phyloP scores from a whole-genome alignment of 225 moss, liverwort and hornwort species.

The Climacium dendroides region DNA sequence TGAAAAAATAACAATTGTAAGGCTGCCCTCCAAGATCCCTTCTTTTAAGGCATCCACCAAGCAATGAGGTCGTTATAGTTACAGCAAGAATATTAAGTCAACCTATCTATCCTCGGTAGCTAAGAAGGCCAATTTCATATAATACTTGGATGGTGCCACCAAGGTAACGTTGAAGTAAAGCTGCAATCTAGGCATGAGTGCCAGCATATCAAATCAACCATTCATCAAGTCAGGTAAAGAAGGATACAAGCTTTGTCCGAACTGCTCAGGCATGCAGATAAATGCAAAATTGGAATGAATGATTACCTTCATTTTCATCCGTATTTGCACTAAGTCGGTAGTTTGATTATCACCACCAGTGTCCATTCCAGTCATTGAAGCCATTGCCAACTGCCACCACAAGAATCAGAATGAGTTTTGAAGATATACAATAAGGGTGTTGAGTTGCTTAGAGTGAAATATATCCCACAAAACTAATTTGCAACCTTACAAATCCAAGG shows the following conservation, averaged over 20 bases:
- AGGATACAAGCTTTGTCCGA: background rate
- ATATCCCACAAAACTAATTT: background rate
- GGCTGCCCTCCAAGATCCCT: background rate
- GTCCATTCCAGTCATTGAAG: conserved; percentile 54
- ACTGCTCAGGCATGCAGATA: background rate
- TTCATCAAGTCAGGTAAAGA: background rate
- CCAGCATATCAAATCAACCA: background rate
- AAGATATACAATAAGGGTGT: background rate
- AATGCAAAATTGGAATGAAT: background rate
- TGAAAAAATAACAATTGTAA: background rate
- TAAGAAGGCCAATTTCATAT: background rate
- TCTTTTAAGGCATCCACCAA: background rate
- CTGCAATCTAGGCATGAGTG: background rate
- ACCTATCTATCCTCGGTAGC: background rate
- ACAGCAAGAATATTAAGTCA: background rate
- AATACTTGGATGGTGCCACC: background rate
- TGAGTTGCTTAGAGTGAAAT: background rate
- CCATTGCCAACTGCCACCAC: conserved; percentile 58
- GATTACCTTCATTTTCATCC: conserved; percentile 52
- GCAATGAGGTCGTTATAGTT: background rate
- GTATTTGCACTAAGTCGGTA: conserved; percentile 11
- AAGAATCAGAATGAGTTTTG: background rate
- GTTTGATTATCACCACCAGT: conserved; percentile 33
- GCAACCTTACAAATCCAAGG: background rate
- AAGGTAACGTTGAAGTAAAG: background rate